Evolutionary conservation across 2,329 filamentous ascomycete species (phyloP), one percentile per base, ranked within the genome.

Genomic region (Thielaviopsis populi): DNA sequence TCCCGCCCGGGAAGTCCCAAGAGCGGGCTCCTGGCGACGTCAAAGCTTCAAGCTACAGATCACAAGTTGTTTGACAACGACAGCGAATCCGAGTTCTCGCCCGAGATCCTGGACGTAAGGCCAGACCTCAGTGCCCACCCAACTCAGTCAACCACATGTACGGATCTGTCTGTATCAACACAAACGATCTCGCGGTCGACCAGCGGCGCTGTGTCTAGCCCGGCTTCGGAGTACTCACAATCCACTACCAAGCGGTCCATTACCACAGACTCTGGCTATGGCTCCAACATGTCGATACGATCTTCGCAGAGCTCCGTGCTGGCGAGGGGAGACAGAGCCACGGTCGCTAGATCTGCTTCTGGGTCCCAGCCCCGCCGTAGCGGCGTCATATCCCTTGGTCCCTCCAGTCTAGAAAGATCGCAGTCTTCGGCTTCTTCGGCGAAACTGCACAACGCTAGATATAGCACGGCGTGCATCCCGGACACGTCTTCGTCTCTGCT

Each of bases 211-310:
- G 72, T 76, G 33, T 76, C 78, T 1, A 79, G 75, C 62, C 76
- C 77, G 3, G 74, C 74, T 1, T 76, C 75, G 3, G 75, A 77
- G 60, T 71, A 68, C 15, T 74, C 76, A 0, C 73, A 73, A 6
- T 43, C 42, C 3, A 54, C 48, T 17, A 78, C 76, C 63, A 71
- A 77, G 4, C 72, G 82, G n/a, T 76, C 63, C 27, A 59, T 78
- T 40, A 83, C 83, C 67, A 77, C 80, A 46, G 82, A 85, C 68
- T 84, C 81, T 30, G 82, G 82, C 17, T 85, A 85, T 68, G 81
- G 81, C 68, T 85, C 82, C 7, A 83, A 79, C 68, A 73, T 80
- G 3, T 85, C 83, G 13, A 70, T 83, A 19, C 76, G 79, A 46
- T 84, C 82, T 0, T 75, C 80, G n/a, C 71, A 70, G 30, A 74